Percentiles rank a stretch among this genome's conserved stretches.
These are phyloP conservation scores for Candida anutae DNA, from an alignment of 1,139 yeast species.

Conservation along the genomic window DNA sequence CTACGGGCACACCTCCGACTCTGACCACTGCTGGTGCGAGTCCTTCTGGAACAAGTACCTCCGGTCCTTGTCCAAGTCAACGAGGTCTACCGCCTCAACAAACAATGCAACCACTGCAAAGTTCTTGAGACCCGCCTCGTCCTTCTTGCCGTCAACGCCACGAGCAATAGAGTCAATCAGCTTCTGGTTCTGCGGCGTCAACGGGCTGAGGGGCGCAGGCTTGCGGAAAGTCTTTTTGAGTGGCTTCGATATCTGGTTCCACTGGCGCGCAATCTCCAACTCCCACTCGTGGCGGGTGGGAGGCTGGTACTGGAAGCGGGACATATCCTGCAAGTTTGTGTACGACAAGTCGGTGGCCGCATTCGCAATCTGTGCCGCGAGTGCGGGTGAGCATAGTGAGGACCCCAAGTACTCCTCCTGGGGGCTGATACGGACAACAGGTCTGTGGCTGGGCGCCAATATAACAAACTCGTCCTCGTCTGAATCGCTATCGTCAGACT, in stretches of 20 bases:
- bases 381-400: slow-evolving; percentile 21
- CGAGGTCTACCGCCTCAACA: slow-evolving; percentile 65
- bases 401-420: slow-evolving; percentile 9
- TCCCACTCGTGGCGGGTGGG: slow-evolving; percentile 64
- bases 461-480: slow-evolving; percentile 1
- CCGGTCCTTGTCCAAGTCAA: slow-evolving; percentile 51
- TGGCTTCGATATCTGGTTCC: slow-evolving; percentile 51
- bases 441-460: not conserved
- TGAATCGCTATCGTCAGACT: not conserved
- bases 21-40: slow-evolving; percentile 61
- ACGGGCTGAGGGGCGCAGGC: slow-evolving; percentile 58
- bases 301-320: slow-evolving; percentile 23
- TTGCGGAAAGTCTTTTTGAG: slow-evolving; percentile 61
- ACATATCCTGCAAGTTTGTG: slow-evolving; percentile 19
- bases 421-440: slow-evolving; percentile 3
- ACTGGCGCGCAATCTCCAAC: slow-evolving; percentile 52
- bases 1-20: slow-evolving; percentile 71
- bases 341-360: slow-evolving; percentile 17
- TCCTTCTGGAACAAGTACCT: slow-evolving; percentile 49
- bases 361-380: slow-evolving; percentile 6
- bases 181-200: slow-evolving; percentile 52
- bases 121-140: slow-evolving; percentile 58
- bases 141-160: slow-evolving; percentile 79
- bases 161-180: slow-evolving; percentile 63
- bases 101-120: slow-evolving; percentile 66